Evolutionary conservation across 2,329 filamentous ascomycete genomes (phyloP).

Genomic region (Neospermospora avenae): DNA sequence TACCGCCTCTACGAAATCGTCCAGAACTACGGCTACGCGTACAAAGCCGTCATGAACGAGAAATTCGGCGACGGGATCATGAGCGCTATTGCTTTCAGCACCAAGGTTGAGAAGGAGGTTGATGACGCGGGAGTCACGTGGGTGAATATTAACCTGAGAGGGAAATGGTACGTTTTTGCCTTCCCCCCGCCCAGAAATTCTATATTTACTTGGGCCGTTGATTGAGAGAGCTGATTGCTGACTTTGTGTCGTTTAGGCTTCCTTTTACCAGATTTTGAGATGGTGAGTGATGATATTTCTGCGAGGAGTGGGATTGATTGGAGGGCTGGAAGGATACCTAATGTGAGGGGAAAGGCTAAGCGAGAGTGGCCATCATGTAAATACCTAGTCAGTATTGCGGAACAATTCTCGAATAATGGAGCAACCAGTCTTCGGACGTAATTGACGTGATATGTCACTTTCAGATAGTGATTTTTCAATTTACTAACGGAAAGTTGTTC

Average conservation of each 20-base stretch:
- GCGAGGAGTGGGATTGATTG: too few relatives aligned
- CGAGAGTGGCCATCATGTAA: too few relatives aligned
- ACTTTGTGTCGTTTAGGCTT: constrained; percentile 8
- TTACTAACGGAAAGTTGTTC: too few relatives aligned
- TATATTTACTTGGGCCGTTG: neutral
- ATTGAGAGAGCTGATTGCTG: neutral
- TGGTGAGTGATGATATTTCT: too few relatives aligned
- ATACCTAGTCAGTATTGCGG: too few relatives aligned
- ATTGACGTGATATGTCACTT: too few relatives aligned
- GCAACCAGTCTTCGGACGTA: too few relatives aligned
- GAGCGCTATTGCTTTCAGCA: constrained; percentile 90
- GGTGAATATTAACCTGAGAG: constrained; percentile 82
- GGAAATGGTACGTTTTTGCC: constrained; percentile 76
- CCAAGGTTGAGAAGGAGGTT: constrained; percentile 89
- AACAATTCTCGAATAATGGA: too few relatives aligned
- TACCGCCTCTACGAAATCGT: constrained; percentile 72
- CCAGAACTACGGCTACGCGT: constrained; percentile 93
- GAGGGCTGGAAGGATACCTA: too few relatives aligned
- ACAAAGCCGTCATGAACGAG: constrained; percentile 90
- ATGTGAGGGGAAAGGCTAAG: too few relatives aligned
- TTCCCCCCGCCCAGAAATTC: constrained; percentile 69
- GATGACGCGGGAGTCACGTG: constrained; percentile 78
- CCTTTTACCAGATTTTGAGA: constrained; percentile 19
- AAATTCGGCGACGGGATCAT: constrained; percentile 95
- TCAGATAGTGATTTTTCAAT: too few relatives aligned